Percentiles rank a stretch among this genome's conserved stretches.
Conservation (phyloP, 2,329 filamentous ascomycete genomes). For the Alternaria sp. region DNA sequence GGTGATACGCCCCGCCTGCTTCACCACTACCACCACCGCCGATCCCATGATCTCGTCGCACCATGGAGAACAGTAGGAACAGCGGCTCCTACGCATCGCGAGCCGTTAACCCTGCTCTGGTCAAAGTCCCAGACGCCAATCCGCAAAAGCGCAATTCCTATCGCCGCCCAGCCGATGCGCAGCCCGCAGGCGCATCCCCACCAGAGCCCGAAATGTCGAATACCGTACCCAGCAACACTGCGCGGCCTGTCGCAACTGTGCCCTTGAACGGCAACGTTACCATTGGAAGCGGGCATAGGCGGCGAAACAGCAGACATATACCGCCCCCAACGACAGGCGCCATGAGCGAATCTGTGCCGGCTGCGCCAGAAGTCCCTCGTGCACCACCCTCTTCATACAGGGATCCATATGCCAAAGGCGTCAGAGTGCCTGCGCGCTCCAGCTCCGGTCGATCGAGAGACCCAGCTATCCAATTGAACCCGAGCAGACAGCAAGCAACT, state of each 20-base stretch:
- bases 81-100: conserved; percentile 36
- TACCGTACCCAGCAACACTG: conserved; percentile 41
- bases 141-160: conserved; percentile 46
- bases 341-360: conserved; percentile 40
- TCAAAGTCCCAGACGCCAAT: conserved; percentile 39
- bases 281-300: conserved; percentile 39
- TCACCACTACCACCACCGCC: conserved; percentile 18
- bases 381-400: conserved; percentile 57
- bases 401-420: conserved; percentile 47
- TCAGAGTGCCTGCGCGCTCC: conserved; percentile 36
- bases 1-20: conserved; percentile 20
- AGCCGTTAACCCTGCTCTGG: conserved; percentile 32
- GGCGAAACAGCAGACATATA: conserved; percentile 45
- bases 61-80: conserved; percentile 44
- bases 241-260: conserved; percentile 31
- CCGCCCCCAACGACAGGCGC: conserved; percentile 37
- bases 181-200: conserved; percentile 28
- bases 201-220: conserved; percentile 26
- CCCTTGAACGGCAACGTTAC: conserved; percentile 34
- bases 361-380: conserved; percentile 69
- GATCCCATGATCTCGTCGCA: conserved; percentile 33
- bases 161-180: conserved; percentile 43
- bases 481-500: conserved; percentile 47
- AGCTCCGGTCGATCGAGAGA: conserved; percentile 43
- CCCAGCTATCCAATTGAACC: conserved; percentile 44